Evolutionary conservation across 305 asterid genomes (phyloP), one percentile per base, ranked within the genome.

Genomic region (Caryopteris hybrid): DNA sequence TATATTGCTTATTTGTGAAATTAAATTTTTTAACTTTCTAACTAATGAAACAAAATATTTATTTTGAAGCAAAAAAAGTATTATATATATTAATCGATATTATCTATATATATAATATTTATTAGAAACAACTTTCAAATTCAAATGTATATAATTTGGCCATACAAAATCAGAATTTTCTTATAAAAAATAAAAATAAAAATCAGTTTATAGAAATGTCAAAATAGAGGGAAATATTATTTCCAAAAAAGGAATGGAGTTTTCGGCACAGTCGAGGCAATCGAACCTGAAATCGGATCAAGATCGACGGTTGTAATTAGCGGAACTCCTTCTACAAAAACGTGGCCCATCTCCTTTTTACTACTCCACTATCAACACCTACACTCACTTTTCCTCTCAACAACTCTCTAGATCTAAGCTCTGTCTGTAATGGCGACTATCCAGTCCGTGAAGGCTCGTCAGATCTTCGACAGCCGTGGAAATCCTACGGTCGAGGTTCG

Each of bases 381-480:
- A 36, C 9, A 12, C 34, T 9, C 22, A 20, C 4, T 43, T 47
- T 56, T 31, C 20, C 21, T 16, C 60, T 36, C 38, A 8, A 4
- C 38, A 13, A 4, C 56, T 17, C 68, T 23, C 41, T 25, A 38
- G 52, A 64, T 66, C 68, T 43, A 56, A 45, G 34, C 56, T 42
- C 43, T 50, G 8, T 69, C 69, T 50, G 45, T 9, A 57, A 81
- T 81, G 85, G 81, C 81, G 3, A 75, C 79, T 13, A 80, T 80
- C 76, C 13, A 73, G 69, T 48, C 68, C 74, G 81, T 82, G 36
- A 78, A 81, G 64, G 89, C 95, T 67, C 88, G 95, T 14, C 95
- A 87, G 85, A 85, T 83, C 85, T 85, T 87, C 80, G 91, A 87
- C 84, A 85, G 95, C 74, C 88, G 95, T 68, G 95, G 95, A 8